A percentile compares a stretch with the other conserved stretches of the same genome.
phyloP scores from a whole-genome alignment of 2,329 filamentous ascomycete genomes.

The Calcarisporium arbuscula region DNA sequence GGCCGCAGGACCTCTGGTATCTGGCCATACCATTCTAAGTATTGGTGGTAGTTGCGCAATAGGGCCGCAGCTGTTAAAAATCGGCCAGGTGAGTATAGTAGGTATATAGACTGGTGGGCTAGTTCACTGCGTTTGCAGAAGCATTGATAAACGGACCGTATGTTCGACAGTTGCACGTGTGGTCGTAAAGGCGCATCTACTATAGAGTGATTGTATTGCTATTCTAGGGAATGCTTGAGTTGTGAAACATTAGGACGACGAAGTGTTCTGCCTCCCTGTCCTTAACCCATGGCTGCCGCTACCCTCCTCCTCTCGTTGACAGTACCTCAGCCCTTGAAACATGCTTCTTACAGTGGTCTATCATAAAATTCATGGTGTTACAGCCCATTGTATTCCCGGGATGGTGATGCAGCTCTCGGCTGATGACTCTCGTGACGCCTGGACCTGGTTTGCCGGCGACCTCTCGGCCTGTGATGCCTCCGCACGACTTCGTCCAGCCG shows the following conservation, averaged over 20 bases:
- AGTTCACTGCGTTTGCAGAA: slow-evolving; percentile 69
- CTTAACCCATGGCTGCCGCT: not conserved
- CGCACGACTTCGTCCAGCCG: not conserved
- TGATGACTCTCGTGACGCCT: not conserved
- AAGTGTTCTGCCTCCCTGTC: not conserved
- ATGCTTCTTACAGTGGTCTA: not conserved
- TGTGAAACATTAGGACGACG: slow-evolving; percentile 1
- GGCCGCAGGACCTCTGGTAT: slow-evolving; percentile 59
- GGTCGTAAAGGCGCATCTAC: no score
- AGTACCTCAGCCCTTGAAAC: no score
- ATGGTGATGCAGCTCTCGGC: slow-evolving; percentile 1
- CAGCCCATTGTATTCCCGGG: slow-evolving; percentile 1
- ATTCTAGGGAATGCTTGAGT: slow-evolving; percentile 1
- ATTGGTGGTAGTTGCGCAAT: slow-evolving; percentile 59
- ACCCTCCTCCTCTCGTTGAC: not conserved
- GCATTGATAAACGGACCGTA: slow-evolving; percentile 61
- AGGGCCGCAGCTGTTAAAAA: slow-evolving; percentile 59
- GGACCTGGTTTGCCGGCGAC: no score
- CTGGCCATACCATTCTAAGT: slow-evolving; percentile 64
- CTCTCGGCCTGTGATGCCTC: not conserved
- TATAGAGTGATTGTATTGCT: no score
- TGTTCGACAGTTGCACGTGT: slow-evolving; percentile 58
- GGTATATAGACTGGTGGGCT: slow-evolving; percentile 63
- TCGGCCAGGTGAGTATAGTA: slow-evolving; percentile 64
- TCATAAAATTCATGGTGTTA: not conserved